Base-by-base conservation (phyloP, 345 rosid genomes). In the Aquilaria yunnanensis region DNA sequence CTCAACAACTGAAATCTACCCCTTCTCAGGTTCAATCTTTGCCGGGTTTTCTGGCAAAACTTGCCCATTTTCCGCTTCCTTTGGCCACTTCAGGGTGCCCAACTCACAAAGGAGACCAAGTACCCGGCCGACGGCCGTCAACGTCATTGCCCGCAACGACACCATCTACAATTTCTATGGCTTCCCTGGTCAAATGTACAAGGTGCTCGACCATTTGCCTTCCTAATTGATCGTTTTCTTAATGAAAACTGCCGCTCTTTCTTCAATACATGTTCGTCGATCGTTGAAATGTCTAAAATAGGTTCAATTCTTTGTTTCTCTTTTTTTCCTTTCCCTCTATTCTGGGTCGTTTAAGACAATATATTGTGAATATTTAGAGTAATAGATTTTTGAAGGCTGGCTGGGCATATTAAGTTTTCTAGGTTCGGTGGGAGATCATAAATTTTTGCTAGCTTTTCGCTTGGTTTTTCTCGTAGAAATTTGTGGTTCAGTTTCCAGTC, bases 161-260 rank as follows among this genome's bases (percentile, higher is more conserved):
- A 86, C 94, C 57, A 88, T 93, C 80, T 68, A 93, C 43, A 97
- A 90, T 66, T 93, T 93, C 80, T 81, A 77, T 64, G 69, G 67
- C 59, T 90, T 90, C 81, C 98, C 98, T 14, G 67, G 78, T 32
- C 53, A 66, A 41, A 88, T 88, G 97, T 86, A 86, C 77, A 60
- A 88, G 96, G 97, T 83, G 57, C 9, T 45, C 10, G 10, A 16
- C 23, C 23, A 16, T 16, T 16, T 16, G 23, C 23, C 23, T 16
- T 16, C 23, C 23, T 0, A 16, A 16, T 16, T 16, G 23, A 16
- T 16, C 23, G 23, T 16, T 16, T 16, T 16, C 23, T 16, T 16
- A 16, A 16, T 16, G 23, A 16, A 16, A 16, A 16, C 23, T 16
- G 23, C 23, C 23, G 23, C 23, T 16, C 23, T 16, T 16, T 16